Evolutionary conservation across 495 filamentous ascomycete species (phyloP).

Genomic region (Podospora conica): DNA sequence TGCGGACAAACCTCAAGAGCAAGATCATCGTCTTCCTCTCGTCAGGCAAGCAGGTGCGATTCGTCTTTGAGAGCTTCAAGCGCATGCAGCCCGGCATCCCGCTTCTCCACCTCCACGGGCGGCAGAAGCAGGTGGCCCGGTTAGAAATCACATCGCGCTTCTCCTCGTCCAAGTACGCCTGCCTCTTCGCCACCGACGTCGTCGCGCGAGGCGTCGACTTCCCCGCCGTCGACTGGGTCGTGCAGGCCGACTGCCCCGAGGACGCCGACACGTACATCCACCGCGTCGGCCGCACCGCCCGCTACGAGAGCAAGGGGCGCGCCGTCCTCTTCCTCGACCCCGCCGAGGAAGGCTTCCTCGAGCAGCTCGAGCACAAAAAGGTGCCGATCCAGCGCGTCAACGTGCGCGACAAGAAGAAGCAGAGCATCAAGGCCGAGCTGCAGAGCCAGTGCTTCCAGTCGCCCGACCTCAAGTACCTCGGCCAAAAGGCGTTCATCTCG

Average conservation of each 20-base stretch:
- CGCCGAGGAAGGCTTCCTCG: conserved; percentile 77
- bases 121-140: conserved; percentile 84
- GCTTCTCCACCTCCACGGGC: conserved; percentile 88
- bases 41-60: conserved; percentile 92
- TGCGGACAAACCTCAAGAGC: conserved; percentile 76
- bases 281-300: conserved; percentile 86
- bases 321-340: conserved; percentile 91
- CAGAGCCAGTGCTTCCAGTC: conserved; percentile 95
- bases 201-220: conserved; percentile 92
- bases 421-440: conserved; percentile 72
- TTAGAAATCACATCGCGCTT: conserved; percentile 82
- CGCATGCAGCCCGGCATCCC: conserved; percentile 93
- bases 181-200: conserved; percentile 93
- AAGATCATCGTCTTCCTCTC: conserved; percentile 95
- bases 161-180: conserved; percentile 66
- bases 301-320: conserved; percentile 81
- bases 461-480: conserved; percentile 88
- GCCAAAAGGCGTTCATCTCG: conserved; percentile 89
- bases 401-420: conserved; percentile 81
- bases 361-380: conserved; percentile 76
- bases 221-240: conserved; percentile 95
- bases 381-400: conserved; percentile 80
- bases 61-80: conserved; percentile 87
- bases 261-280: conserved; percentile 98
- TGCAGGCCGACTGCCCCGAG: conserved; percentile 91